Conservation (phyloP, 2,329 filamentous ascomycete species). For the Ilyonectria sp. region DNA sequence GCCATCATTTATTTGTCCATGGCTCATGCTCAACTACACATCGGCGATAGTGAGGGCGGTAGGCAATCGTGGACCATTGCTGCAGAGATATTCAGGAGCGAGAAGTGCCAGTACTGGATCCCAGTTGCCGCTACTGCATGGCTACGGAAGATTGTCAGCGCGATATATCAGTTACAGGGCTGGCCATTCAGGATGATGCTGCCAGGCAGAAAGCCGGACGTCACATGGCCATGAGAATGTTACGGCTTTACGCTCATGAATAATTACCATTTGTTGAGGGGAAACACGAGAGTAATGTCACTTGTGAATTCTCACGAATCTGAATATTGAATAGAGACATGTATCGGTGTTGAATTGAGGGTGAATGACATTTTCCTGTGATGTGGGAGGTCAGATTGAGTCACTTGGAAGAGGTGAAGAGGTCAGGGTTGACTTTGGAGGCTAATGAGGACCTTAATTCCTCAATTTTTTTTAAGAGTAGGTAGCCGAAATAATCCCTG, state of each 20-base stretch:
- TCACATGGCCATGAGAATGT: conserved; percentile 35
- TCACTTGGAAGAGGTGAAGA: too few relatives aligned
- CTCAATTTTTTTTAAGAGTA: too few relatives aligned
- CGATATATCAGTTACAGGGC: conserved; percentile 44
- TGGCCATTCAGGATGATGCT: conserved; percentile 54
- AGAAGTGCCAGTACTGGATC: conserved; percentile 51
- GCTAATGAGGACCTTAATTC: too few relatives aligned
- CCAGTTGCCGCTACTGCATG: conserved; percentile 49
- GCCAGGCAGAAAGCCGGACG: conserved; percentile 46
- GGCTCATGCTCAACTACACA: conserved; percentile 47
- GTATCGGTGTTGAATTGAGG: too few relatives aligned
- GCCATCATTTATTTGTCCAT: conserved; percentile 50
- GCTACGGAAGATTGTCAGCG: conserved; percentile 46
- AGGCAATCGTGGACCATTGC: conserved; percentile 44
- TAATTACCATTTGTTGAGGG: background rate
- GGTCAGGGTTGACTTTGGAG: too few relatives aligned
- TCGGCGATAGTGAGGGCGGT: conserved; percentile 36
- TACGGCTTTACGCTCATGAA: background rate
- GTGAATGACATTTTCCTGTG: too few relatives aligned
- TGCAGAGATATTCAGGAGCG: conserved; percentile 41
- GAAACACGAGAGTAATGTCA: too few relatives aligned
- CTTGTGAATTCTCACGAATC: too few relatives aligned
- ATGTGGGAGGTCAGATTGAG: too few relatives aligned
- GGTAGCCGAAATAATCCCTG: too few relatives aligned
- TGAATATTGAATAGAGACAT: too few relatives aligned